phyloP scores from a whole-genome alignment of 495 filamentous ascomycete species.

The Podospora didyma region DNA sequence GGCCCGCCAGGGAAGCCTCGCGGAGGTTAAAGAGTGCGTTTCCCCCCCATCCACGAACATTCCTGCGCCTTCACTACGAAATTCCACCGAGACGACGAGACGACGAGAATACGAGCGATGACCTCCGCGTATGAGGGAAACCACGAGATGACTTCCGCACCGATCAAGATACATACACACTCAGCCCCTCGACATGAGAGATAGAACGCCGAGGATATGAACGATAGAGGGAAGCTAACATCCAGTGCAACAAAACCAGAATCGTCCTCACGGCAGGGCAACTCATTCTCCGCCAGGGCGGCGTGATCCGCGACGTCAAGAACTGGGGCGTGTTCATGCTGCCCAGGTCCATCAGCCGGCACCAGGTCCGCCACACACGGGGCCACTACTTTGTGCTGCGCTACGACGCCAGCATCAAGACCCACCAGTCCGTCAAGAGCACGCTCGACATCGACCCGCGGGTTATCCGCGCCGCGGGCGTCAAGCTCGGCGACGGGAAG shows the following conservation, averaged over 20 bases:
- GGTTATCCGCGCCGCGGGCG: slow-evolving; percentile 79
- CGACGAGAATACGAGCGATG: no score
- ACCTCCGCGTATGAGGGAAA: no score
- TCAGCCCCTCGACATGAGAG: no score
- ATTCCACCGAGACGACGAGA: not conserved
- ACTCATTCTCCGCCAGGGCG: slow-evolving; percentile 76
- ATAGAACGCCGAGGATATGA: not conserved
- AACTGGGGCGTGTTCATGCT: slow-evolving; percentile 94
- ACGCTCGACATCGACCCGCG: slow-evolving; percentile 84
- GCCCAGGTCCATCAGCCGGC: slow-evolving; percentile 66
- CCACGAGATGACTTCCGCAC: no score
- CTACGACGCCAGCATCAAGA: slow-evolving; percentile 69
- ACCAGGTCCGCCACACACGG: slow-evolving; percentile 72
- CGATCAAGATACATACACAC: no score
- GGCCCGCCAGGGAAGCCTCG: slow-evolving; percentile 84
- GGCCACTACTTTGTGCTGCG: slow-evolving; percentile 99
- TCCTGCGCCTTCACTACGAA: no score
- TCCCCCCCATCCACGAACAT: slow-evolving; percentile 1
- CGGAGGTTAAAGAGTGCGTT: slow-evolving; percentile 90
- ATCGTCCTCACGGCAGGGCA: slow-evolving; percentile 84
- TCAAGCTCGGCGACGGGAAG: slow-evolving; percentile 77
- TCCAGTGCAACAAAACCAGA: slow-evolving; percentile 62
- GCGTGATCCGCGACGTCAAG: slow-evolving; percentile 84
- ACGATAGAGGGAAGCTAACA: not conserved
- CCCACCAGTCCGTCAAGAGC: slow-evolving; percentile 67